These are phyloP conservation scores for Penicillium herquei DNA, from an alignment of 495 filamentous ascomycete species.

Conservation along the genomic window DNA sequence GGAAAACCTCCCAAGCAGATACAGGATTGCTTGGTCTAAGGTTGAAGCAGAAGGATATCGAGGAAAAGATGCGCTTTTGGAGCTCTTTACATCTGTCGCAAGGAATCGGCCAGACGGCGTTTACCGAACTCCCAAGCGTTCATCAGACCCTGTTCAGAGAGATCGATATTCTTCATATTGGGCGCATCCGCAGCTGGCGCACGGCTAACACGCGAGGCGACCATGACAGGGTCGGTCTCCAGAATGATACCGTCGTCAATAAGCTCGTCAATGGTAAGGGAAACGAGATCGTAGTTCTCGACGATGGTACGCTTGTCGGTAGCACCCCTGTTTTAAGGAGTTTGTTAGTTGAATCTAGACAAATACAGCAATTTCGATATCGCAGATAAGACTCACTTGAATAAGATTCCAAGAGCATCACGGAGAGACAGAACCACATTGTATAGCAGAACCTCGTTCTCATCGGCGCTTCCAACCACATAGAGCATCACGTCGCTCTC, in stretches of 20 bases:
- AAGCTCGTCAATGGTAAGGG: constrained; percentile 91
- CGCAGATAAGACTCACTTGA: constrained; percentile 65
- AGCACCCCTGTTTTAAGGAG: constrained; percentile 60
- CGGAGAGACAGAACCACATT: constrained; percentile 85
- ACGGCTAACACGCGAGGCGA: constrained; percentile 85
- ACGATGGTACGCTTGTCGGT: constrained; percentile 96
- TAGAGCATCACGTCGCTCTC: constrained; percentile 98
- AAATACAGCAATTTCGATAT: neutral
- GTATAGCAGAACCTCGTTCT: constrained; percentile 96
- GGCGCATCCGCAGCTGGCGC: constrained; percentile 88
- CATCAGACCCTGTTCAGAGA: constrained; percentile 92
- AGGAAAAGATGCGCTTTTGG: neutral
- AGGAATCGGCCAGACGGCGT: constrained; percentile 82
- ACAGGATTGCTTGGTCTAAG: constrained; percentile 8
- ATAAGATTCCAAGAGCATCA: constrained; percentile 84
- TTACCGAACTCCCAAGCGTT: constrained; percentile 96
- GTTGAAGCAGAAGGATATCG: constrained; percentile 4
- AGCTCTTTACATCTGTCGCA: constrained; percentile 65
- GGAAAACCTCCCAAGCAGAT: constrained; percentile 16
- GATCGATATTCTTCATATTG: constrained; percentile 86
- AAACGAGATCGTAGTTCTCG: constrained; percentile 94
- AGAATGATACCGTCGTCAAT: constrained; percentile 96
- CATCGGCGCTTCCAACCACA: constrained; percentile 85
- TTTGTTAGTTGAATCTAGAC: neutral
- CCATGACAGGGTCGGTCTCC: constrained; percentile 91